Percentiles rank a stretch among this genome's conserved stretches.
These are phyloP conservation scores for Saccharomycopsis crataegensis DNA, from an alignment of 1,139 yeast species.

Conservation along the genomic window DNA sequence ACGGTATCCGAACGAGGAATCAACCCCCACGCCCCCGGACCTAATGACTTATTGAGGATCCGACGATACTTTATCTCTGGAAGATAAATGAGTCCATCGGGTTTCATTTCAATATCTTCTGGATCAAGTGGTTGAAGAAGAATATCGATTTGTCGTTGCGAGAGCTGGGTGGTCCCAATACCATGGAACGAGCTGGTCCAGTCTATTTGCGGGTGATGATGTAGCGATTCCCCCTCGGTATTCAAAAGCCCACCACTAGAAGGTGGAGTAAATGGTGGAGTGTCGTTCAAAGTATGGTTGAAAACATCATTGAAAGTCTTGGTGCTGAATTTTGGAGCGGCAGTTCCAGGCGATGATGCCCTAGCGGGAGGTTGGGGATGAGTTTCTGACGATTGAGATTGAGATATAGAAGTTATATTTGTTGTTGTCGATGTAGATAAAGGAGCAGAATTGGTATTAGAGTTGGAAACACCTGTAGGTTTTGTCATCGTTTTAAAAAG, in stretches of 20 bases:
- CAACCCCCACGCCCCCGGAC: conserved; percentile 99
- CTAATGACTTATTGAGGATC: conserved; percentile 81
- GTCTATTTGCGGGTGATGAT: conserved; percentile 5
- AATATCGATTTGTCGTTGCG: conserved; percentile 49
- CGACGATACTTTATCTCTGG: conserved; percentile 95
- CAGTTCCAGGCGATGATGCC: too few species aligned
- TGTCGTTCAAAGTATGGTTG: not conserved
- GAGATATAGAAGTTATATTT: too few species aligned
- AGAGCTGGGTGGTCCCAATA: conserved; percentile 69
- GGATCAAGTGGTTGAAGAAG: conserved; percentile 53
- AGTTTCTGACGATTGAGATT: too few species aligned
- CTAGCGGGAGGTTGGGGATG: too few species aligned
- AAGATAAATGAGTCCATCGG: conserved; percentile 84
- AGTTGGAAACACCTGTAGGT: too few species aligned
- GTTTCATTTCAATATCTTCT: conserved; percentile 84
- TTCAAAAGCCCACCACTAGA: too few species aligned
- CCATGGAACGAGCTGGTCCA: conserved; percentile 48
- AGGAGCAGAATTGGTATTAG: too few species aligned
- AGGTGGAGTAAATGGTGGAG: not conserved
- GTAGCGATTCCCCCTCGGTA: not conserved
- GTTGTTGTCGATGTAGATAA: too few species aligned
- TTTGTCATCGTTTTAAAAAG: too few species aligned
- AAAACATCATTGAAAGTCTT: conserved; percentile 24
- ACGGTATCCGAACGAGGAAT: conserved; percentile 87
- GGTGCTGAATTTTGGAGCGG: too few species aligned